Base-by-base conservation (phyloP, 2,329 filamentous ascomycete species). In the Proliferodiscus dingleyae region DNA sequence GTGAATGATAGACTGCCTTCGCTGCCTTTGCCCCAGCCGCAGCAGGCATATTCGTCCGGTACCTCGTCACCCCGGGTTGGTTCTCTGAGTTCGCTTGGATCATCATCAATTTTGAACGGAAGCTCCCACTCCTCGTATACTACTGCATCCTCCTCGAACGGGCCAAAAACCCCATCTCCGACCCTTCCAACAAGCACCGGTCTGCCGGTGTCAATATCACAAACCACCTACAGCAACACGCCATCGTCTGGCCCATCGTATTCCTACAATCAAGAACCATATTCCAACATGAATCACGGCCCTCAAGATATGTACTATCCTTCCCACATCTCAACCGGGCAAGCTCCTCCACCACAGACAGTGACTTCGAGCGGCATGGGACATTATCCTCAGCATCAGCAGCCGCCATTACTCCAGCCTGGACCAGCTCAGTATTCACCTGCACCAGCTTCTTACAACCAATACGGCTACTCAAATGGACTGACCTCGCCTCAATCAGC, bases 221-320 rank as follows among this genome's bases (percentile, higher is more conserved):
- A 63, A 37, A 57, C 60, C 10, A 46, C 57, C 4, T 61, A 59
- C 43, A 59, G 48, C 48, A 59, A 52, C 34, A 59, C 57, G 9
- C 53, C 62, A 22, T 64, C 64, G 11, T 61, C 66, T 36, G 63
- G 60, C 42, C 65, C 71, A 33, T 59, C 63, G 28, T 73, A 72
- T 53, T 52, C 60, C 11, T 71, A 71, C 55, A 61, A 58, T 29
- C 62, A 66, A 43, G 62, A 65, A 21, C 51, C 59, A 29, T 66
- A 64, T 40, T 59, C 64, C 61, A 73, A 65, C 68, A 95, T 96
- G 90, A 95, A 95, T 71, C 84, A 85, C 68, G 77, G 78, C 59
- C 79, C 81, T 61, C 75, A 81, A 57, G 91, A 95, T 60, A 87
- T 94, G 83, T 93, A 95, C 67, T 89, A 93, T 62, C 77, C 83